phyloP scores from a whole-genome alignment of 2,329 filamentous ascomycete species.

The Onygena corvina region DNA sequence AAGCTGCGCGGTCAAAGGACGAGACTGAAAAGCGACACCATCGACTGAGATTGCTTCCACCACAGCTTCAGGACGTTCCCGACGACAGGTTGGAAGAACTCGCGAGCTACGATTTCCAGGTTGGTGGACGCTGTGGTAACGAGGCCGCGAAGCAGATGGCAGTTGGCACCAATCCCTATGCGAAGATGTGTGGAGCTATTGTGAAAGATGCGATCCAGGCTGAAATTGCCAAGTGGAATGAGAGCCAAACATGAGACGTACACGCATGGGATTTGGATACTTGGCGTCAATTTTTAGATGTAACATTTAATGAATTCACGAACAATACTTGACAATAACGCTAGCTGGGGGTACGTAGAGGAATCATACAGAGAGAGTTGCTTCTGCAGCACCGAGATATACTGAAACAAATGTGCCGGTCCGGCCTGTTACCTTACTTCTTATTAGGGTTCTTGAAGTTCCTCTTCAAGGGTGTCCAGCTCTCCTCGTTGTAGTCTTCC shows the following conservation, averaged over 20 bases:
- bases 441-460: slow-evolving; percentile 48
- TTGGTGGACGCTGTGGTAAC: slow-evolving; percentile 45
- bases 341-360: background rate
- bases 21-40: background rate
- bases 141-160: slow-evolving; percentile 45
- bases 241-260: background rate
- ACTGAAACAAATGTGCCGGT: background rate
- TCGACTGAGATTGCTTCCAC: slow-evolving; percentile 18
- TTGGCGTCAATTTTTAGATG: slow-evolving; percentile 2
- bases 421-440: slow-evolving; percentile 9
- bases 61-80: slow-evolving; percentile 24
- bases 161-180: slow-evolving; percentile 50
- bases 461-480: slow-evolving; percentile 58
- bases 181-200: slow-evolving; percentile 50
- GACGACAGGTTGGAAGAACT: slow-evolving; percentile 41
- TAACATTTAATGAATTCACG: slow-evolving; percentile 6
- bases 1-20: slow-evolving; percentile 20
- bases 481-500: slow-evolving; percentile 65
- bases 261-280: background rate
- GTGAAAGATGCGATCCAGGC: slow-evolving; percentile 48
- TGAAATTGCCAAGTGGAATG: slow-evolving; percentile 33
- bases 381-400: background rate
- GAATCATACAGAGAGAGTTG: background rate
- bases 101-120: slow-evolving; percentile 44
- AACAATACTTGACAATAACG: background rate